These are phyloP conservation scores for Eustoma russellianum DNA, from an alignment of 257 asterid genomes.

Conservation along the genomic window DNA sequence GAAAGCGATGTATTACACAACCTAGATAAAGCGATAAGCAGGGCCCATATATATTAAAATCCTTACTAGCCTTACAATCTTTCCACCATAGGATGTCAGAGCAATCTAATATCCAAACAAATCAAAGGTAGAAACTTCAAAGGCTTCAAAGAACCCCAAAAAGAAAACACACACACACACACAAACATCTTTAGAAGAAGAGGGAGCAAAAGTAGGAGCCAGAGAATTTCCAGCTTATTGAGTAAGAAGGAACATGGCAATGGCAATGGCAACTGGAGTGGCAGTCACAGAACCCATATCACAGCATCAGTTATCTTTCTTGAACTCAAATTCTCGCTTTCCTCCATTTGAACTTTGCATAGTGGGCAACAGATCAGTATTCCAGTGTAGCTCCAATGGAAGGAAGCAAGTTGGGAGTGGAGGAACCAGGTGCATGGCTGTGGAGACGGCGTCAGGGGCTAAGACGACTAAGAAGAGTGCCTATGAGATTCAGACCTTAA, in stretches of 20 bases:
- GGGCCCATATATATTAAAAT: conserved; percentile 28
- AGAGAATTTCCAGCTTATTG: background rate
- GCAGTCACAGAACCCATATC: conserved; percentile 25
- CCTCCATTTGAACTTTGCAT: conserved; percentile 34
- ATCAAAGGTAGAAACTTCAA: too few species aligned
- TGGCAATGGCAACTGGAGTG: conserved; percentile 34
- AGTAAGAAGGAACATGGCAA: conserved; percentile 6
- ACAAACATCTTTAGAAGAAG: background rate
- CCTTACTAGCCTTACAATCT: conserved; percentile 50
- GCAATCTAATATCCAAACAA: too few species aligned
- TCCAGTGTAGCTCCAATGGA: conserved; percentile 10
- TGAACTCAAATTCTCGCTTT: conserved; percentile 39
- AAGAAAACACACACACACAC: too few species aligned
- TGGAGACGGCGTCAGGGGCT: conserved; percentile 25
- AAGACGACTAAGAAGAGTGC: conserved; percentile 37
- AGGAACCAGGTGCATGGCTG: conserved; percentile 69
- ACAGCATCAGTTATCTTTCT: conserved; percentile 30
- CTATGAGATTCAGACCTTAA: conserved; percentile 61
- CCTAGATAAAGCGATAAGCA: conserved; percentile 38
- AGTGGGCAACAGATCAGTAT: conserved; percentile 7
- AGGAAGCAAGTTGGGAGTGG: conserved; percentile 11
- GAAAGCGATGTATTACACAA: too few species aligned
- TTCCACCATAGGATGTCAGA: too few species aligned
- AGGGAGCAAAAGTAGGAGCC: background rate
- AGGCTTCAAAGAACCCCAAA: background rate